phyloP scores from a whole-genome alignment of 2,329 filamentous ascomycete genomes.

The Tricladium varicosporioides region DNA sequence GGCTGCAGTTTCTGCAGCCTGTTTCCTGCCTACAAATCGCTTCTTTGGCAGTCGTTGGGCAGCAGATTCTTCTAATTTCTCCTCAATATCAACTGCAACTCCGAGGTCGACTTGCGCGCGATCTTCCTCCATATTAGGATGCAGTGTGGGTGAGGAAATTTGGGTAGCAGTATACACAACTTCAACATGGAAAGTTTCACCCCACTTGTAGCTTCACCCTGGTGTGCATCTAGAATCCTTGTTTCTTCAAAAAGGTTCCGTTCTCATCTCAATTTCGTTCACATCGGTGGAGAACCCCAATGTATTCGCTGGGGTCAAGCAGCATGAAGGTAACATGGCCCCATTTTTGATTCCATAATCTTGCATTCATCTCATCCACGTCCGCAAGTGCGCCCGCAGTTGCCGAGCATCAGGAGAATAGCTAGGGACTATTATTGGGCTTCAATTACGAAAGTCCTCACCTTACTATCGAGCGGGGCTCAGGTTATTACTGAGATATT shows the following conservation, averaged over 20 bases:
- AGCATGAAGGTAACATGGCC: too few relatives aligned
- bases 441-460: too few relatives aligned
- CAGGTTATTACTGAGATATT: too few relatives aligned
- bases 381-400: too few relatives aligned
- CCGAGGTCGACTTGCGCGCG: conserved; percentile 68
- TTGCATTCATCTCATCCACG: too few relatives aligned
- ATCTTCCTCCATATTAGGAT: conserved; percentile 62
- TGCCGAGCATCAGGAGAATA: too few relatives aligned
- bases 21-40: conserved; percentile 82
- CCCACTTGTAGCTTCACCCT: conserved; percentile 11
- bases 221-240: not conserved
- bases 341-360: too few relatives aligned
- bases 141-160: too few relatives aligned
- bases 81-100: conserved; percentile 64
- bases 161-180: not conserved
- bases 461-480: too few relatives aligned
- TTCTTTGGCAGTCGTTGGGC: conserved; percentile 75
- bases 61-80: conserved; percentile 46
- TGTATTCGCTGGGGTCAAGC: too few relatives aligned
- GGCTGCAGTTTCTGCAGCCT: conserved; percentile 59
- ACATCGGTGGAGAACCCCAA: too few relatives aligned
- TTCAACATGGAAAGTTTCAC: conserved; percentile 4
- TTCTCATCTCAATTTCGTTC: not conserved
- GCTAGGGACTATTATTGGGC: too few relatives aligned
- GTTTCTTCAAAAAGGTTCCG: not conserved